Base-by-base conservation (phyloP, 495 filamentous ascomycete genomes). In the Hyaloscypha finlandica region DNA sequence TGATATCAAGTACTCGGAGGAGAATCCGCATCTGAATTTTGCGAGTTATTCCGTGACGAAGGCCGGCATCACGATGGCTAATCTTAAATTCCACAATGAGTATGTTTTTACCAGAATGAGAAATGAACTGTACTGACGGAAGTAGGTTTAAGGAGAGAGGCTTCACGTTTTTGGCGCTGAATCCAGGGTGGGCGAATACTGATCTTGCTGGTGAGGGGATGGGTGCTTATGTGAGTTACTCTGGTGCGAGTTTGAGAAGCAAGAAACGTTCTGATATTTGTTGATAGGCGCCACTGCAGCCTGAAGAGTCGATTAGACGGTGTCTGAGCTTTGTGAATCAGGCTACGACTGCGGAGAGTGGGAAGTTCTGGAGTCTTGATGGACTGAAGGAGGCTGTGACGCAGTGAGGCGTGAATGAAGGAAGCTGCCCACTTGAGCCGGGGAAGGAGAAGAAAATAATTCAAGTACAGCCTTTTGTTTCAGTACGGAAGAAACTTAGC, bases 131-230 rank as follows among this genome's bases (percentile, higher is more conserved):
- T 12, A 61, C 33, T 25, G 48, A 25, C 9, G 39, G 35, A 11
- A 19, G 48, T 22, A 61, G 59, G 29, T 61, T 45, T 39, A 61
- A 61, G 59, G 59, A 61, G 12, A 61, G 20, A 20, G 59, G 59
- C 0, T 61, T 61, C 48, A 20, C 48, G 25, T 61, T 61, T 20
- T 20, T 61, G 25, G 59, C 59, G 6, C 59, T 61, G 19, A 61
- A 61, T 48, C 59, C 59, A 6, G 59, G 59, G 14, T 61, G 59
- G 59, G 59, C 48, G 16, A 48, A 61, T 61, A 61, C 59, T 6
- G 59, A 61, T 8, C 59, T 61, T 48, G 59, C 59, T 4, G 59
- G 59, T 31, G 35, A 61, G 42, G 59, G 59, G 14, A 25, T 30
- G 16, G 32, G 59, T 5, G 19, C 12, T 45, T 61, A 61, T 61